These are phyloP conservation scores for Acanthamoeba royreba DNA, from an alignment of 208 protist genomes.

Conservation along the genomic window DNA sequence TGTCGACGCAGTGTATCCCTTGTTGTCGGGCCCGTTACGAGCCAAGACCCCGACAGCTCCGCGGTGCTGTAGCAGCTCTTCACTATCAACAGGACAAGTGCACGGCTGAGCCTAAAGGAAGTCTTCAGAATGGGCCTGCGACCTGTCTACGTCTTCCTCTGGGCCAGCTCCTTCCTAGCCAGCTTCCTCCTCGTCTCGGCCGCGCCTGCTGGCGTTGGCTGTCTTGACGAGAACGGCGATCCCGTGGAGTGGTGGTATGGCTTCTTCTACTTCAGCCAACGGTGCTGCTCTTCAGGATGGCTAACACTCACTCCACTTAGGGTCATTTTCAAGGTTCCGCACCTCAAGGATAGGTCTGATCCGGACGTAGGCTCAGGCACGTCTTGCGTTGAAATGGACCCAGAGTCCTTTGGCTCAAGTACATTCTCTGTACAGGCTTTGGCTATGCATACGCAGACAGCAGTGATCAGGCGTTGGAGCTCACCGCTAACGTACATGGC, in stretches of 20 bases:
- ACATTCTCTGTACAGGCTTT: too few species aligned
- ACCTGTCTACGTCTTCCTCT: too few species aligned
- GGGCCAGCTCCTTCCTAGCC: background rate
- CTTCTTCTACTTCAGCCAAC: background rate
- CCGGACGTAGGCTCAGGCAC: background rate
- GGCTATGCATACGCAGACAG: slow-evolving; percentile 62
- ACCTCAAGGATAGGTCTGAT: background rate
- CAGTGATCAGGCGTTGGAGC: background rate
- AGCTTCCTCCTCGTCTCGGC: background rate
- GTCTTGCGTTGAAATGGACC: background rate
- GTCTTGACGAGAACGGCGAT: slow-evolving; percentile 42
- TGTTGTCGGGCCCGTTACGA: too few species aligned
- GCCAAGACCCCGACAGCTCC: too few species aligned
- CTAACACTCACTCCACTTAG: too few species aligned
- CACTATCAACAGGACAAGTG: too few species aligned
- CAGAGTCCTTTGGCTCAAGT: too few species aligned
- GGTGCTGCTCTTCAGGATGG: background rate
- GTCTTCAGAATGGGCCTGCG: too few species aligned
- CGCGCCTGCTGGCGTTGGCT: background rate
- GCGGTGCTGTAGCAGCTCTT: too few species aligned
- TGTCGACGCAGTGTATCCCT: too few species aligned
- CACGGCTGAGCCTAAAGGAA: too few species aligned
- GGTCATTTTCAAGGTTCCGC: background rate
- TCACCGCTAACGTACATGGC: background rate
- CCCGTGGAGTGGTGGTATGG: slow-evolving; percentile 64